Conservation (phyloP, 345 rosid species). For the Sisymbrium irio region DNA sequence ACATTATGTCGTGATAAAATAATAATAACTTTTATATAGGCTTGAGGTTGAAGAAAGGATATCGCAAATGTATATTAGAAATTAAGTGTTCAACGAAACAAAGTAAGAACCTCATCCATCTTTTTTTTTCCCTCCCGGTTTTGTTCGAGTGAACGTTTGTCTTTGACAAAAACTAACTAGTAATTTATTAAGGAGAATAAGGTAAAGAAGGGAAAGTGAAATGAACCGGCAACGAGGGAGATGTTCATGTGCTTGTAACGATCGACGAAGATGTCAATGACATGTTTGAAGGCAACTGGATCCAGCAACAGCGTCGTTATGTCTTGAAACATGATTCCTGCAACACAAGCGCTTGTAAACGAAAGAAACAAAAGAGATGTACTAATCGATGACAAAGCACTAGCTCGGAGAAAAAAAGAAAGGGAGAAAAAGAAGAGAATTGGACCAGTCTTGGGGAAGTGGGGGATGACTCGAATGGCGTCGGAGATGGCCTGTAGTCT, state of each 20-base stretch:
- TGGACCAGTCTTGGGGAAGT: conserved; percentile 38
- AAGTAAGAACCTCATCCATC: neutral
- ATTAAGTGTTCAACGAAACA: neutral
- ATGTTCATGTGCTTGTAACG: conserved; percentile 85
- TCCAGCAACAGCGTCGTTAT: conserved; percentile 84
- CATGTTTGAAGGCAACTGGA: conserved; percentile 84
- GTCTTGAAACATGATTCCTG: conserved; percentile 98
- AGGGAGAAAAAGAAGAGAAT: neutral
- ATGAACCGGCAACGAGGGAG: conserved; percentile 87
- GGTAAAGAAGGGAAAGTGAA: neutral
- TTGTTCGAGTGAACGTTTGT: neutral
- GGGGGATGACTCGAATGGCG: conserved; percentile 41
- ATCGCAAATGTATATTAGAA: neutral
- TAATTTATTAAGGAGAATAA: neutral
- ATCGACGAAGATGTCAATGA: conserved; percentile 90
- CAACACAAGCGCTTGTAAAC: neutral
- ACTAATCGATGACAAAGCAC: neutral
- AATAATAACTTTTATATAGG: neutral
- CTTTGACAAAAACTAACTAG: conserved; percentile 2
- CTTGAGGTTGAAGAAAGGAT: neutral
- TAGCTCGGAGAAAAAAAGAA: neutral
- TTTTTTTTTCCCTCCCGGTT: neutral
- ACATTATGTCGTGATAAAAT: neutral
- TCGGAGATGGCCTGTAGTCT: conserved; percentile 36
- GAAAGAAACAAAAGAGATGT: neutral